Evolutionary conservation across 768 basidiomycete species (phyloP).

Genomic region (Mycena kentingensis): DNA sequence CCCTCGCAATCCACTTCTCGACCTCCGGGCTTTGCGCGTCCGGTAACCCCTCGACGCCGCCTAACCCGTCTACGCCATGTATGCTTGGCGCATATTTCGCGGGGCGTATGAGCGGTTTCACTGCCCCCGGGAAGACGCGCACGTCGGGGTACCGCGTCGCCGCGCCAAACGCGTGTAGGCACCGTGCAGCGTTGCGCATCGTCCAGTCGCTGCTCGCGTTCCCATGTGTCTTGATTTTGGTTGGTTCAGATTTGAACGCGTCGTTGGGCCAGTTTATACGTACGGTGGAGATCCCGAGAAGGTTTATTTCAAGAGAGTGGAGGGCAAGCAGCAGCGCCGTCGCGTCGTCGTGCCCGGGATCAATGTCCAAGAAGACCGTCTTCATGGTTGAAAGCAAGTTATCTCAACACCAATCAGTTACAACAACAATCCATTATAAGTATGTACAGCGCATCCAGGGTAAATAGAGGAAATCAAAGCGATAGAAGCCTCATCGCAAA

Average conservation of each 20-base stretch:
- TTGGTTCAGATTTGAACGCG: not conserved
- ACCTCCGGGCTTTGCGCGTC: conserved; percentile 49
- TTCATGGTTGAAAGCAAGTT: too few species aligned
- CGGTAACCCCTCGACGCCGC: conserved; percentile 80
- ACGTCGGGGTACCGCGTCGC: conserved; percentile 40
- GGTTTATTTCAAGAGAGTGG: conserved; percentile 61
- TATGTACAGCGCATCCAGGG: too few species aligned
- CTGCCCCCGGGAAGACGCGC: conserved; percentile 69
- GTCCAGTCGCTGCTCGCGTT: conserved; percentile 69
- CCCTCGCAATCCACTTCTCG: conserved; percentile 47
- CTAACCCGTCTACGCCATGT: conserved; percentile 81
- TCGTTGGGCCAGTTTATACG: too few species aligned
- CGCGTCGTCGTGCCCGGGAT: conserved; percentile 88
- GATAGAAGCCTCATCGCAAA: too few species aligned
- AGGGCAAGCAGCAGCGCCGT: conserved; percentile 79
- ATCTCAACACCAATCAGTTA: too few species aligned
- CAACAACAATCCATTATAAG: too few species aligned
- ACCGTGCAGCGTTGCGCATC: conserved; percentile 72
- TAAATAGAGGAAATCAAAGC: too few species aligned
- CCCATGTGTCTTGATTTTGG: conserved; percentile 66
- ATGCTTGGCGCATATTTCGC: conserved; percentile 73
- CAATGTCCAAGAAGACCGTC: conserved; percentile 63
- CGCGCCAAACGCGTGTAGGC: conserved; percentile 75
- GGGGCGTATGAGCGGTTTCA: conserved; percentile 65
- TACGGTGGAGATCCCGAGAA: conserved; percentile 86